Evolutionary conservation across 78 protist genomes (phyloP), one percentile per base, ranked within the genome.

Genomic region (Speleostelium caveatum): DNA sequence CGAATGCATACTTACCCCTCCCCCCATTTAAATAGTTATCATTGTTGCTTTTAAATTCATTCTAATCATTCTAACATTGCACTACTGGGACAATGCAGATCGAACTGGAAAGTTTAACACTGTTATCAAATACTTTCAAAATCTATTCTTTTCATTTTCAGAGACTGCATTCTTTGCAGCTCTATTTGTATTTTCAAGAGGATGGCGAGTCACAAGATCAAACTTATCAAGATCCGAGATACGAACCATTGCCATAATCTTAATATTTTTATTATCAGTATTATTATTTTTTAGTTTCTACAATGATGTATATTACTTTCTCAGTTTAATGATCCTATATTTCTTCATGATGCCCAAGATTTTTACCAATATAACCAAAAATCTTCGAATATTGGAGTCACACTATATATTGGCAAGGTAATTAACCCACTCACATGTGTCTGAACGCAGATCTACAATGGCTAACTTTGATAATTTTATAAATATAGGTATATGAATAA

Each of bases 341-440:
- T 72, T 86, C 68, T 86, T 86, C 45, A 86, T 86, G 93, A 75
- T 86, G 86, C 93, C 93, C n/a, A 86, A 69, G 3, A 56, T 86
- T 21, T 86, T 86, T n/a, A 73, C 93, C 16, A 86, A 75, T 24
- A 73, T 86, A 0, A 76, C 93, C 14, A 75, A 75, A 28, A 86
- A 86, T 61, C 17, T 86, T 28, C 24, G 86, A 30, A 4, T 76
- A 5, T 19, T 75, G 4, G 74, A 61, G 21, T 41, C 93, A 7
- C 76, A 86, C 32, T 10, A 33, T 16, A 58, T 73, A 24, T 38
- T 86, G 30, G 35, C 86, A 28, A 53, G 93, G 63, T 75, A 68
- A 49, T 2, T 69, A 38, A 17, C 3, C n/a, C 22, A 1, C 28
- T 17, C 5, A 61, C 5, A n/a, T n/a, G n/a, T n/a, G n/a, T n/a